Conservation (phyloP, 2,329 filamentous ascomycete genomes). For the Fonsecaea nubica region DNA sequence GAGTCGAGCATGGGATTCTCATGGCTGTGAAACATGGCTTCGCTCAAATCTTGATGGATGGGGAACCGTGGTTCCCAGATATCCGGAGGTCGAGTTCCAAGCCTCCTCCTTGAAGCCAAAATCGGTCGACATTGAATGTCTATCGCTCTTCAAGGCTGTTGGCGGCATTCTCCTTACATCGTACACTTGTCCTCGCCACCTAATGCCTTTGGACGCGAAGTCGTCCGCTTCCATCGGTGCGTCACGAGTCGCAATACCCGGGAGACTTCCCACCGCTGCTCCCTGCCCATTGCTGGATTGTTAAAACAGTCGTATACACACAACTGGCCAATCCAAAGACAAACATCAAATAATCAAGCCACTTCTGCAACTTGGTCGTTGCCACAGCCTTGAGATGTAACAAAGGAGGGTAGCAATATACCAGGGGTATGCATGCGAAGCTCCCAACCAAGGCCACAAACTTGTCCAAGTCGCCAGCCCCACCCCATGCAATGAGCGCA, state of each 20-base stretch:
- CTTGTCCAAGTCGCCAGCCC: slow-evolving; percentile 92
- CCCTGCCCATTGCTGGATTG: slow-evolving; percentile 82
- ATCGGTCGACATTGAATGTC: neutral
- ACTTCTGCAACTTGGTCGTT: slow-evolving; percentile 68
- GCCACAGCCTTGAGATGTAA: slow-evolving; percentile 86
- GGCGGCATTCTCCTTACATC: neutral
- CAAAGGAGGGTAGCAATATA: slow-evolving; percentile 97
- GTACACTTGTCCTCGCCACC: neutral
- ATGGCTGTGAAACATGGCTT: neutral
- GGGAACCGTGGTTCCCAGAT: neutral
- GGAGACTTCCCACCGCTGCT: slow-evolving; percentile 61
- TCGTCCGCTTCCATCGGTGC: neutral
- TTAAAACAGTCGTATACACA: slow-evolving; percentile 88
- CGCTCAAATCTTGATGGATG: too few species aligned
- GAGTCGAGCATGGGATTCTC: neutral
- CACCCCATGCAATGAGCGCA: slow-evolving; percentile 86
- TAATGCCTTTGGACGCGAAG: neutral
- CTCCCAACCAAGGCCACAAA: slow-evolving; percentile 96
- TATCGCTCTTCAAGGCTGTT: neutral
- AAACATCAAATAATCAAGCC: slow-evolving; percentile 76
- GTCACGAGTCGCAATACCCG: slow-evolving; percentile 66
- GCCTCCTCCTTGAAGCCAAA: neutral
- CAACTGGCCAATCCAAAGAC: slow-evolving; percentile 86
- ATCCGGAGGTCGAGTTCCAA: neutral
- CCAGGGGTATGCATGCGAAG: slow-evolving; percentile 95